These are phyloP conservation scores for Chytriomyces sp. DNA, from an alignment of 192 early-diverging fungal species.

Conservation along the genomic window DNA sequence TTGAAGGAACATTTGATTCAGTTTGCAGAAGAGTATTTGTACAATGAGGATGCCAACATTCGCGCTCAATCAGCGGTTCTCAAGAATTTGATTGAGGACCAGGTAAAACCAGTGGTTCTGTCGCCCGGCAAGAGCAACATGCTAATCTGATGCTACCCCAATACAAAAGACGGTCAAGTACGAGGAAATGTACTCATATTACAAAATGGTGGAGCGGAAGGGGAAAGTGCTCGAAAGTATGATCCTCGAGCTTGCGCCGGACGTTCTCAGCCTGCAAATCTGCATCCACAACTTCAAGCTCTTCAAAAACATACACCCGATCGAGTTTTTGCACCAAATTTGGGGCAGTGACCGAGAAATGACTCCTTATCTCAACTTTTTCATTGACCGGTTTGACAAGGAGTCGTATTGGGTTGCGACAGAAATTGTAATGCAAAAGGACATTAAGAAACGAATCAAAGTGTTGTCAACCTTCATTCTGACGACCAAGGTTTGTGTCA, in stretches of 20 bases:
- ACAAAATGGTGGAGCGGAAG: conserved; percentile 47
- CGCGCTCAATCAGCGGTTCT: conserved; percentile 32
- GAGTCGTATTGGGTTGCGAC: conserved; percentile 66
- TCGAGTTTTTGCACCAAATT: conserved; percentile 63
- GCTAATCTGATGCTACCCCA: not conserved
- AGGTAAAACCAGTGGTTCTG: conserved; percentile 36
- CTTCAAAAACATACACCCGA: conserved; percentile 63
- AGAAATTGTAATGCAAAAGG: conserved; percentile 53
- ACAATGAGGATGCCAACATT: conserved; percentile 40
- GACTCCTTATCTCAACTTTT: conserved; percentile 57
- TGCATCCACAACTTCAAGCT: conserved; percentile 58
- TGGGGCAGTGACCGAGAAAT: conserved; percentile 56
- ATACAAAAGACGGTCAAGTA: conserved; percentile 36
- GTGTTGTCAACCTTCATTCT: conserved; percentile 54
- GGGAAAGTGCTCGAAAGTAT: conserved; percentile 57
- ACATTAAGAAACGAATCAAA: conserved; percentile 55
- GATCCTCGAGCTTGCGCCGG: conserved; percentile 46
- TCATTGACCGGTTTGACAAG: conserved; percentile 60
- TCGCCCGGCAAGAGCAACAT: not conserved
- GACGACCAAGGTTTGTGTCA: conserved; percentile 51
- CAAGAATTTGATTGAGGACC: conserved; percentile 39
- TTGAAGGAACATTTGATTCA: conserved; percentile 46
- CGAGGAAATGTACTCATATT: conserved; percentile 52
- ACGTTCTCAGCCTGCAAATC: conserved; percentile 54
- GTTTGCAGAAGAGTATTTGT: conserved; percentile 44